Evolutionary conservation across 495 filamentous ascomycete species (phyloP).

Genomic region (Immersiella caudata): DNA sequence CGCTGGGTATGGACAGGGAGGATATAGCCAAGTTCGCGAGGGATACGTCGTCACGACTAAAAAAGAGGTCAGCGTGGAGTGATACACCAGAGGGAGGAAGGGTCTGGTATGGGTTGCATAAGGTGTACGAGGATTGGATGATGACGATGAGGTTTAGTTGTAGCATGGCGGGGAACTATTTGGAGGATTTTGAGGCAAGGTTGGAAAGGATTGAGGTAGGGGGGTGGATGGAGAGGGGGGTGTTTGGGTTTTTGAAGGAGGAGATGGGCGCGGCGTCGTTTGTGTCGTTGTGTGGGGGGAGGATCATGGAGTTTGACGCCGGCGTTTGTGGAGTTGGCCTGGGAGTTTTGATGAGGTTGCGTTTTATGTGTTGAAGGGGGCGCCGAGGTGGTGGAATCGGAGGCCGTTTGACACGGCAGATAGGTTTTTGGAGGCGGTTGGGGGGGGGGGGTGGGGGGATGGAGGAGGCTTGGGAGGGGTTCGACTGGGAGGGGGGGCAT

Average conservation of each 20-base stretch:
- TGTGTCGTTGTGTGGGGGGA: constrained; percentile 24
- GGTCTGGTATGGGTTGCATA: constrained; percentile 29
- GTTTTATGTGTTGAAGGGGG: constrained; percentile 17
- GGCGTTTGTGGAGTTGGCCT: constrained; percentile 23
- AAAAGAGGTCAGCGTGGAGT: constrained; percentile 14
- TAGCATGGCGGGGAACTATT: constrained; percentile 19
- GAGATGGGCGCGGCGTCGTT: constrained; percentile 28
- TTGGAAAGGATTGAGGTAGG: constrained; percentile 1
- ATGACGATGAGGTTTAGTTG: constrained; percentile 10
- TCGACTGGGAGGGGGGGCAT: constrained; percentile 11
- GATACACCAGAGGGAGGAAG: constrained; percentile 20
- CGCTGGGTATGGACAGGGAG: constrained; percentile 9
- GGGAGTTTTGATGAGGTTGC: constrained; percentile 31
- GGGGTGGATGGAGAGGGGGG: constrained; percentile 16
- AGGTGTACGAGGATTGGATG: constrained; percentile 25
- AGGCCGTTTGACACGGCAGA: constrained; percentile 40
- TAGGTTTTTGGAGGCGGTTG: too few relatives aligned
- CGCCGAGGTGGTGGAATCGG: constrained; percentile 61
- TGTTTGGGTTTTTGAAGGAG: constrained; percentile 25
- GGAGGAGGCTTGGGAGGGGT: too few relatives aligned
- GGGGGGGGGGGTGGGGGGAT: too few relatives aligned
- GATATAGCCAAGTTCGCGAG: constrained; percentile 26
- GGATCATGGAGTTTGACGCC: constrained; percentile 29
- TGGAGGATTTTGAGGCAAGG: too few relatives aligned
- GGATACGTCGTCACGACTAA: constrained; percentile 17